Conservation (phyloP, 495 filamentous ascomycete species). For the Glutinoglossum americanum region DNA sequence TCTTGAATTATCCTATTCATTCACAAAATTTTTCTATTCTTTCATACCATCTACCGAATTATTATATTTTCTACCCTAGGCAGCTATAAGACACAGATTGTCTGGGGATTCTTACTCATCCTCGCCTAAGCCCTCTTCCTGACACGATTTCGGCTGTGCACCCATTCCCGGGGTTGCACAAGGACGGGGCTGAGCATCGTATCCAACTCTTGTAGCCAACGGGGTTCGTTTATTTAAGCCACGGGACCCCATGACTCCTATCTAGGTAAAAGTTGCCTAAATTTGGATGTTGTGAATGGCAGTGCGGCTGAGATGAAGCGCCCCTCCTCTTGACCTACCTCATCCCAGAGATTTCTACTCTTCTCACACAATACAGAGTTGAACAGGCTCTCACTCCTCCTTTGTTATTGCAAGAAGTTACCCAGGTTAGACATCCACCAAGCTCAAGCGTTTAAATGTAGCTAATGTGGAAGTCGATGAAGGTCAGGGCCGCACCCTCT, state of each 20-base stretch:
- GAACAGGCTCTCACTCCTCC: neutral
- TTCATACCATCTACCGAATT: too few relatives aligned
- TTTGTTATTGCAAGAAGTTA: neutral
- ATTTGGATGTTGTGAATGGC: neutral
- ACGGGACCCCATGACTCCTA: neutral
- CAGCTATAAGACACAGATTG: too few relatives aligned
- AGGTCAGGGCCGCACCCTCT: neutral
- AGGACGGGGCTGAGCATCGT: neutral
- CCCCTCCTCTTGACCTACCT: neutral
- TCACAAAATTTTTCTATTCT: too few relatives aligned
- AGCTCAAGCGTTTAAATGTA: neutral
- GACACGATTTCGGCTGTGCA: neutral
- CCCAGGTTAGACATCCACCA: neutral
- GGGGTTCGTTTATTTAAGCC: neutral
- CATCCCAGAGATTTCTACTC: neutral
- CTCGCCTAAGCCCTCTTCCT: neutral
- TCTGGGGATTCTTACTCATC: neutral
- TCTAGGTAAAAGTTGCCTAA: neutral
- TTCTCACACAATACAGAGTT: neutral
- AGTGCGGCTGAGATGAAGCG: neutral
- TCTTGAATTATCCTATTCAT: too few relatives aligned
- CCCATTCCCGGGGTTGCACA: neutral
- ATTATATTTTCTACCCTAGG: too few relatives aligned
- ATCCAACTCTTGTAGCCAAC: neutral
- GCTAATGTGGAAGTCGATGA: neutral